Evolutionary conservation across 2,329 filamentous ascomycete species (phyloP), one percentile per base, ranked within the genome.

Genomic region (Venturia effusa): DNA sequence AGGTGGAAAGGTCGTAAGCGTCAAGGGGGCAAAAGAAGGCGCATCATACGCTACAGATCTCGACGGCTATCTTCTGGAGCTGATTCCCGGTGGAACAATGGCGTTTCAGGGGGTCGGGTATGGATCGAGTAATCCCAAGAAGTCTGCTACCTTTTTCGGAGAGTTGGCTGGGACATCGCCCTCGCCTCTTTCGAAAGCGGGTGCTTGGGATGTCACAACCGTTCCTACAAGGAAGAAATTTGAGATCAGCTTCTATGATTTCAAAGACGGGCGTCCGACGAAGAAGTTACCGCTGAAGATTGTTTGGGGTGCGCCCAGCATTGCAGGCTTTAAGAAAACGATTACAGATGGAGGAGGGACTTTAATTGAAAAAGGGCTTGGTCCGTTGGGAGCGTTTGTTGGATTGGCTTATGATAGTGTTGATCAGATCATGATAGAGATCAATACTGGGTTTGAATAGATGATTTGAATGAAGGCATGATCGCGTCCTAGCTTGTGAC

Each of bases 401-500:
- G 61, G 61, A 22, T 7, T 62, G 22, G 61, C n/a, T 4, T 54
- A 54, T 37, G 39, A 45, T 45, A 15, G 7, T 24, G 43, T 51
- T 34, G 61, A 62, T 48, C 22, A 62, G 27, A 62, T 62, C n/a
- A 45, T 62, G 40, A 62, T 62, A 19, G 61, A 62, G 61, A 62
- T 62, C 15, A 62, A 54, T 54, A 1, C 41, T 24, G 61, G 59
- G 19, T 4, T n/a, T 22, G 30, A 30, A 17, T n/a, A n/a, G 27
- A n/a, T 19, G 51, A 34, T n/a, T 19, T n/a, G 30, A 11, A 27
- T 27, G 10, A 22, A 24, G 22, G 45, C 45, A 51, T 48, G 4
- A 27, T 51, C 22, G 5, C 10, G 10, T 27, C 5, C 22, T 51
- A 27, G 22, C 3, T 3, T 51, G 10, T 27, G 4, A 27, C 27